Conservation (phyloP, 2,329 filamentous ascomycete genomes). For the Venturia carpophila region DNA sequence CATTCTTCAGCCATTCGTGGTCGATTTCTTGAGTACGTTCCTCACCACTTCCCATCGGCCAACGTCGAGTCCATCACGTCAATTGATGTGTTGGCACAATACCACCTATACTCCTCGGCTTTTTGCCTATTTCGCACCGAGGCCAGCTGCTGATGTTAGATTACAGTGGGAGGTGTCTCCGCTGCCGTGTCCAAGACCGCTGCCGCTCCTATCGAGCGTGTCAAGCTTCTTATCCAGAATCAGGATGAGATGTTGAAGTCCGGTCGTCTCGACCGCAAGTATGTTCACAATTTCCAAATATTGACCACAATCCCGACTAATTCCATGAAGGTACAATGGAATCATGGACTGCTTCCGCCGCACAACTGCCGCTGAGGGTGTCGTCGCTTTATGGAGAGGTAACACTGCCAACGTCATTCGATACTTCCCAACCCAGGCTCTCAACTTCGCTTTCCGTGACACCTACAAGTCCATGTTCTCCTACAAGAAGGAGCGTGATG, state of each 20-base stretch:
- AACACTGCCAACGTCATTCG: slow-evolving; percentile 99
- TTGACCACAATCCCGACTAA: neutral
- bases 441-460: slow-evolving; percentile 99
- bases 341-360: slow-evolving; percentile 93
- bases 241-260: slow-evolving; percentile 99
- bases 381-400: slow-evolving; percentile 94
- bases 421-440: slow-evolving; percentile 99
- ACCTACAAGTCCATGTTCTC: slow-evolving; percentile 99
- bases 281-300: slow-evolving; percentile 37
- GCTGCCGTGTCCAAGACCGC: slow-evolving; percentile 99
- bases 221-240: slow-evolving; percentile 99
- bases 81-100: slow-evolving; percentile 22
- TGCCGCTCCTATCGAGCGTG: slow-evolving; percentile 99
- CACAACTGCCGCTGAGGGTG: slow-evolving; percentile 84
- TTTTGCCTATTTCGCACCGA: neutral
- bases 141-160: neutral
- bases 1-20: slow-evolving; percentile 69
- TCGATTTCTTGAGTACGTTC: slow-evolving; percentile 97
- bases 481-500: slow-evolving; percentile 99
- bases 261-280: slow-evolving; percentile 97
- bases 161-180: slow-evolving; percentile 96
- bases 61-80: slow-evolving; percentile 20
- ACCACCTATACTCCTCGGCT: neutral
- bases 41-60: slow-evolving; percentile 18
- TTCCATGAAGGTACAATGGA: slow-evolving; percentile 59